Percentiles rank a stretch among this genome's conserved stretches.
These are phyloP conservation scores for Trametes cubensis DNA, from an alignment of 768 basidiomycete genomes.

Conservation along the genomic window DNA sequence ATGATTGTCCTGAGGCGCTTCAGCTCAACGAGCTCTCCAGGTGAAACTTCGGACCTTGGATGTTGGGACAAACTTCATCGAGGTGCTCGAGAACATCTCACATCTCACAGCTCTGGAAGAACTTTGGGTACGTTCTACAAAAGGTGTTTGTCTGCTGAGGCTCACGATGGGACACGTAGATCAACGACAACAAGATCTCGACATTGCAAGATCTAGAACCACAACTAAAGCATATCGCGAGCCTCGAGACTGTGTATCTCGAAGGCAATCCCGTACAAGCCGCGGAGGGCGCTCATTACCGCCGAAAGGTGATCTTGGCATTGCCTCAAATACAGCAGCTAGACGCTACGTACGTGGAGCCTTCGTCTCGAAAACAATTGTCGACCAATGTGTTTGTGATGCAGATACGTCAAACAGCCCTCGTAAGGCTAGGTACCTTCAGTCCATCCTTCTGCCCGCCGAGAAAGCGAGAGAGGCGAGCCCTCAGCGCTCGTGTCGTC, in stretches of 20 bases:
- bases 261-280: conserved; percentile 93
- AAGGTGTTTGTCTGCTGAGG: too few relatives aligned
- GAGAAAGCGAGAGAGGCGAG: background rate
- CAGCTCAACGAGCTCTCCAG: conserved; percentile 32
- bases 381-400: background rate
- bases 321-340: conserved; percentile 91
- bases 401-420: conserved; percentile 29
- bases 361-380: background rate
- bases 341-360: conserved; percentile 83
- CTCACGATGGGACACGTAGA: conserved; percentile 44
- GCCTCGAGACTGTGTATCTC: conserved; percentile 88
- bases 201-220: conserved; percentile 67
- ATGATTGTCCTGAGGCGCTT: background rate
- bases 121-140: conserved; percentile 70
- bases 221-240: conserved; percentile 60
- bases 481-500: background rate
- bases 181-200: conserved; percentile 85
- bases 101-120: conserved; percentile 83
- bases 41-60: conserved; percentile 82
- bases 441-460: background rate
- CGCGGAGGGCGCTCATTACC: conserved; percentile 74
- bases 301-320: conserved; percentile 86
- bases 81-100: conserved; percentile 77
- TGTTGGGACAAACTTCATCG: conserved; percentile 82
- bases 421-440: background rate